Conservation (phyloP, 1,284 basidiomycete genomes). For the Trichosporon coremiiforme region DNA sequence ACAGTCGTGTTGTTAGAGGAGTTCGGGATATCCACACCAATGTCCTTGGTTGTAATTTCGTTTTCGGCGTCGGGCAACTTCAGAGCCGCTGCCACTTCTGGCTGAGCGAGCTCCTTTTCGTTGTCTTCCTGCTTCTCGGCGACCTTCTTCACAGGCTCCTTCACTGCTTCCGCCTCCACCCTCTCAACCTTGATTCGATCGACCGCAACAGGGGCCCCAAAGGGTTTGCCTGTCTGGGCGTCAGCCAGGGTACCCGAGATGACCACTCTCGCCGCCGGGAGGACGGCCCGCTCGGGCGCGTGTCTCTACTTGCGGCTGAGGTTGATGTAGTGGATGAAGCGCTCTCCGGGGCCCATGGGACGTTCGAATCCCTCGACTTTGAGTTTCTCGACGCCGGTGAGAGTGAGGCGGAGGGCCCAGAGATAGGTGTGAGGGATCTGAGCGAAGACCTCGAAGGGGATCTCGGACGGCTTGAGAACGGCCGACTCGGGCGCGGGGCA, state of each 20-base stretch:
- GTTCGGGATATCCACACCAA: no score
- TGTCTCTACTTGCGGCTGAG: constrained; percentile 17
- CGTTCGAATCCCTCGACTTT: constrained; percentile 15
- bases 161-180: not conserved
- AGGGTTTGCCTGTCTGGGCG: not conserved
- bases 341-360: constrained; percentile 12
- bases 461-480: constrained; percentile 12
- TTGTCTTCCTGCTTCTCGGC: not conserved
- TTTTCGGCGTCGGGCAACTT: no score
- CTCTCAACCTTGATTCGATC: not conserved
- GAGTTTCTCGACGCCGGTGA: constrained; percentile 14
- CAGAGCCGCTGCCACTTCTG: no score
- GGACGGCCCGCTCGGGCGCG: constrained; percentile 16
- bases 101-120: not conserved
- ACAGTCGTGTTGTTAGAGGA: no score
- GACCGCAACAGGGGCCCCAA: not conserved
- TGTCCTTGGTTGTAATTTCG: no score
- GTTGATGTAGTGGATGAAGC: constrained; percentile 12
- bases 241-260: constrained; percentile 10
- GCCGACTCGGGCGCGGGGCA: constrained; percentile 15
- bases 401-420: constrained; percentile 5
- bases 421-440: constrained; percentile 15
- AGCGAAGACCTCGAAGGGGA: constrained; percentile 12
- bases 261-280: constrained; percentile 11
- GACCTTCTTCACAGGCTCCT: not conserved